Evolutionary conservation across 1,284 basidiomycete species (phyloP).

Genomic region (Apiotrichum veenhuisii): DNA sequence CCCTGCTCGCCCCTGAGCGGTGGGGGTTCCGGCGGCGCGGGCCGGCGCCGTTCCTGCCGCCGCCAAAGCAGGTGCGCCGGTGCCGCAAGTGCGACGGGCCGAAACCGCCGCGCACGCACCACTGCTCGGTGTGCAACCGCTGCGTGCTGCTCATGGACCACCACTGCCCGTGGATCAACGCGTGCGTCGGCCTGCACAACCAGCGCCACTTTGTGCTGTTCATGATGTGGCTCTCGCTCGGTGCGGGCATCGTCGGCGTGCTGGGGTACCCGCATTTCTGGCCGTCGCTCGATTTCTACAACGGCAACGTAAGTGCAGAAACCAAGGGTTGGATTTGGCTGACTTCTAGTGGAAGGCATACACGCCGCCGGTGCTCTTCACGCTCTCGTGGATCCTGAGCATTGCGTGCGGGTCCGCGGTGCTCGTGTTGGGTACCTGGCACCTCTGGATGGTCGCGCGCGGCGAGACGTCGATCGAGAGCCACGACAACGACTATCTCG

Average conservation of each 20-base stretch:
- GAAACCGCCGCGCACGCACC: conserved; percentile 90
- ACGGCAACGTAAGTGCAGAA: conserved; percentile 11
- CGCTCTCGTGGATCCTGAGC: conserved; percentile 72
- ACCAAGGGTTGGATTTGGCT: not conserved
- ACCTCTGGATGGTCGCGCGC: conserved; percentile 67
- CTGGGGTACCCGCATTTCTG: conserved; percentile 61
- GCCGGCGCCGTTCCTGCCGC: not conserved
- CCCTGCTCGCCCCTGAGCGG: conserved; percentile 29
- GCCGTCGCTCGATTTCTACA: conserved; percentile 58
- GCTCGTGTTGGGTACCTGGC: conserved; percentile 72
- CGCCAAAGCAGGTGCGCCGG: conserved; percentile 50
- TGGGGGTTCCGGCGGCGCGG: conserved; percentile 23
- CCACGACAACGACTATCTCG: conserved; percentile 80
- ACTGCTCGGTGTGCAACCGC: conserved; percentile 86
- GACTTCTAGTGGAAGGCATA: conserved; percentile 58
- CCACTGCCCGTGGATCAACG: conserved; percentile 92
- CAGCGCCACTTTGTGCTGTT: conserved; percentile 95
- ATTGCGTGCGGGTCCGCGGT: conserved; percentile 70
- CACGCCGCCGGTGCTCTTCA: conserved; percentile 67
- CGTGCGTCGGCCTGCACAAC: conserved; percentile 92
- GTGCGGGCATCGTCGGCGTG: conserved; percentile 58
- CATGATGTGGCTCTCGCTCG: conserved; percentile 68
- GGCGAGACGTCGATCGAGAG: conserved; percentile 89
- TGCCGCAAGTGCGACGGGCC: conserved; percentile 66
- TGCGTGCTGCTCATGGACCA: conserved; percentile 94